phyloP scores from a whole-genome alignment of 2,329 filamentous ascomycete species.

The Pseudogymnoascus verrucosus region DNA sequence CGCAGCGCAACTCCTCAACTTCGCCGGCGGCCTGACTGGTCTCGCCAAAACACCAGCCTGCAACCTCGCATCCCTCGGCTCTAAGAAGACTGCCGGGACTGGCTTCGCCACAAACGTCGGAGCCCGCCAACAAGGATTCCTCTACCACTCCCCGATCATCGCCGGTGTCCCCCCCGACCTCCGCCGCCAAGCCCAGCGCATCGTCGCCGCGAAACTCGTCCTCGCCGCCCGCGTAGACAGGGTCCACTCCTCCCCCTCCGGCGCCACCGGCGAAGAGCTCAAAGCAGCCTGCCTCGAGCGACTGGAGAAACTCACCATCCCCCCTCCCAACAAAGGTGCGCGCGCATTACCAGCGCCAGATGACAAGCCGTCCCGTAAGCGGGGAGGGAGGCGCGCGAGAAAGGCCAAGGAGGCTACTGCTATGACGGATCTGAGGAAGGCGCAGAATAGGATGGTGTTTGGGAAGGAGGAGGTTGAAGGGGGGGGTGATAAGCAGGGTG shows the following conservation, averaged over 20 bases:
- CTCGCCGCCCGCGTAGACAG: slow-evolving; percentile 89
- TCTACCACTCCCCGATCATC: slow-evolving; percentile 88
- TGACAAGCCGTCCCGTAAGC: slow-evolving; percentile 88
- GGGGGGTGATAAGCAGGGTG: slow-evolving; percentile 75
- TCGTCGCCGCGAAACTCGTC: slow-evolving; percentile 86
- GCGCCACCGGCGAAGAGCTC: slow-evolving; percentile 73
- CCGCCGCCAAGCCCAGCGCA: slow-evolving; percentile 89
- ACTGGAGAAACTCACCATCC: slow-evolving; percentile 86
- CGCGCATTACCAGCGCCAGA: slow-evolving; percentile 86
- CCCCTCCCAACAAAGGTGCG: slow-evolving; percentile 78
- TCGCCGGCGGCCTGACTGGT: slow-evolving; percentile 78
- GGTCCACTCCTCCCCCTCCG: slow-evolving; percentile 72
- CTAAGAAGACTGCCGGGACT: slow-evolving; percentile 70
- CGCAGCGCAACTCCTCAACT: slow-evolving; percentile 92
- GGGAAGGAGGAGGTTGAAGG: slow-evolving; percentile 92
- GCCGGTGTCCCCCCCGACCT: slow-evolving; percentile 75
- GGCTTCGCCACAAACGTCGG: slow-evolving; percentile 91
- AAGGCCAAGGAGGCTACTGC: slow-evolving; percentile 96
- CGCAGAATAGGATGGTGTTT: slow-evolving; percentile 92
- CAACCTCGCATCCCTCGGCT: slow-evolving; percentile 85
- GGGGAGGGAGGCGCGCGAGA: slow-evolving; percentile 78
- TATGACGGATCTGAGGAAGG: slow-evolving; percentile 93
- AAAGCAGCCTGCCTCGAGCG: slow-evolving; percentile 76
- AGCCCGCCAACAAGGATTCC: slow-evolving; percentile 82
- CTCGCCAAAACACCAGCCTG: slow-evolving; percentile 89